These are phyloP conservation scores for Arachnomyces sp. DNA, from an alignment of 2,329 filamentous ascomycete genomes.

Conservation along the genomic window DNA sequence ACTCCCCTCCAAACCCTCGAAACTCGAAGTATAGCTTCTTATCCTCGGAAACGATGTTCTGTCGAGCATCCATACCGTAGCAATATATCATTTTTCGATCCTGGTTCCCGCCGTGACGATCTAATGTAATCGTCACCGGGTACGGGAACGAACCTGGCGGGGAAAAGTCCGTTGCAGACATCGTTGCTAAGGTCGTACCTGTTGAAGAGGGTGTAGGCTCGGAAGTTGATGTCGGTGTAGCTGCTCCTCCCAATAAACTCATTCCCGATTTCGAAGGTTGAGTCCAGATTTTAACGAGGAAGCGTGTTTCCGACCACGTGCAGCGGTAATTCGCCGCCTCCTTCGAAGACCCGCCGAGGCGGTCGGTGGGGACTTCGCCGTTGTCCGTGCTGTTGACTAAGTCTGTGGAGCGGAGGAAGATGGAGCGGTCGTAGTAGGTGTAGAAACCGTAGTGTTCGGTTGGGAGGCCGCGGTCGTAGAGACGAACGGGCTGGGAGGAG, in stretches of 20 bases:
- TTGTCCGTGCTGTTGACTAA: conserved; percentile 38
- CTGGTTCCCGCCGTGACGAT: conserved; percentile 50
- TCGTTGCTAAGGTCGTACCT: conserved; percentile 21
- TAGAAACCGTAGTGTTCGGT: conserved; percentile 94
- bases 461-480: conserved; percentile 72
- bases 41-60: conserved; percentile 36
- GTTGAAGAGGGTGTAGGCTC: conserved; percentile 12
- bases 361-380: conserved; percentile 35
- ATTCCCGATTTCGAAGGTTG: conserved; percentile 29
- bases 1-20: conserved; percentile 40
- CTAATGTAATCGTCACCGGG: conserved; percentile 51
- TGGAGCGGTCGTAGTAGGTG: conserved; percentile 78
- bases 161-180: conserved; percentile 38
- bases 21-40: conserved; percentile 46
- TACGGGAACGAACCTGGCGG: conserved; percentile 54
- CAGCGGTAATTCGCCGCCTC: conserved; percentile 42
- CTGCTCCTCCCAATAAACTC: conserved; percentile 16
- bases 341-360: conserved; percentile 42
- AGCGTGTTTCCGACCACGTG: conserved; percentile 54
- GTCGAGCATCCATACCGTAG: conserved; percentile 45
- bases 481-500: conserved; percentile 63
- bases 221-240: conserved; percentile 5
- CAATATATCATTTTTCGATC: conserved; percentile 52
- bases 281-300: conserved; percentile 57
- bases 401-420: conserved; percentile 62